Conservation (phyloP, 495 filamentous ascomycete species). For the Delitschia confertaspora region DNA sequence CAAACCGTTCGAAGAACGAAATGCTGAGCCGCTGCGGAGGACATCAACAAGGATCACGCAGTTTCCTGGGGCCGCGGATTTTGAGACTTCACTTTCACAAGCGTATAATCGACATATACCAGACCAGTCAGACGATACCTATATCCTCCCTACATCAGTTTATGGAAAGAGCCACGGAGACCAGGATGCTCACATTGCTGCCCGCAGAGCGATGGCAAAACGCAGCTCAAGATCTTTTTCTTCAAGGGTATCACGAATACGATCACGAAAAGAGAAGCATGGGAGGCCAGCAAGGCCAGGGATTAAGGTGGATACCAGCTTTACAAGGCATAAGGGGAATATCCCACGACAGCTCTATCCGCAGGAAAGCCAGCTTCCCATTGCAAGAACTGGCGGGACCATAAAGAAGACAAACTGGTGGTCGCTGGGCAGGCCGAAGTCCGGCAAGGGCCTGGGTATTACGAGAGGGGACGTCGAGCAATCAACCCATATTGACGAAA, state of each 20-base stretch:
- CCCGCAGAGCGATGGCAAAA: constrained; percentile 24
- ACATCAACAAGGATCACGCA: neutral
- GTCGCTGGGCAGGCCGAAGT: constrained; percentile 12
- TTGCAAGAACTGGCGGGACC: constrained; percentile 8
- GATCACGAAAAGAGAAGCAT: constrained; percentile 20
- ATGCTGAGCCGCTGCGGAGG: constrained; percentile 1
- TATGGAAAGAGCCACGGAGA: constrained; percentile 3
- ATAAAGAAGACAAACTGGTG: constrained; percentile 17
- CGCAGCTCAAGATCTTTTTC: constrained; percentile 19
- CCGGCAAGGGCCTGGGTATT: constrained; percentile 17
- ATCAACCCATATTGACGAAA: too few relatives aligned
- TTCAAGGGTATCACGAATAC: constrained; percentile 8
- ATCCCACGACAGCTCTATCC: constrained; percentile 30
- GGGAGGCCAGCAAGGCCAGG: constrained; percentile 21
- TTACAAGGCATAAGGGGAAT: constrained; percentile 25
- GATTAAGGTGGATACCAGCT: constrained; percentile 31
- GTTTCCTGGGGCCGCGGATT: neutral
- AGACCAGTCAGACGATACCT: constrained; percentile 8
- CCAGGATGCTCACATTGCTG: constrained; percentile 22
- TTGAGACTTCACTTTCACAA: neutral
- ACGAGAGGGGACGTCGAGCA: constrained; percentile 8
- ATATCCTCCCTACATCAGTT: constrained; percentile 5
- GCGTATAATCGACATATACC: neutral
- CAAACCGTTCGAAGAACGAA: constrained; percentile 2
- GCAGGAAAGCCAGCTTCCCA: constrained; percentile 18